A percentile compares a stretch with the other conserved stretches of the same genome.
phyloP scores from a whole-genome alignment of 768 basidiomycete species.

The Trametes cinnabarina region DNA sequence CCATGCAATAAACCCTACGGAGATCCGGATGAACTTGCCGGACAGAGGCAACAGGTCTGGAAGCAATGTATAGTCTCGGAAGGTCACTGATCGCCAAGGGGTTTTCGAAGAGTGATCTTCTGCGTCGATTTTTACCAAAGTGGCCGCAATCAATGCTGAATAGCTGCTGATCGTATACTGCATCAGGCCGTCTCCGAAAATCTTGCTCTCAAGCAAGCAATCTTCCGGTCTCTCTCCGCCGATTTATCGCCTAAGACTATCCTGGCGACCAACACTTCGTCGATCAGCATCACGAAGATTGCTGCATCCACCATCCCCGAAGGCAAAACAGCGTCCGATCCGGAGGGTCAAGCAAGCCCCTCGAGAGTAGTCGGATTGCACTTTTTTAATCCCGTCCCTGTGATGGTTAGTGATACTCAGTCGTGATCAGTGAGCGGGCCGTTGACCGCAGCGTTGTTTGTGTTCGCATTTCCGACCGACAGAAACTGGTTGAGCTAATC shows the following conservation, averaged over 20 bases:
- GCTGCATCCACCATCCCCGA: slow-evolving; percentile 72
- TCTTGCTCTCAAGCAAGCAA: slow-evolving; percentile 68
- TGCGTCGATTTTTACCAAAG: too few relatives aligned
- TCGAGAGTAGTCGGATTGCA: slow-evolving; percentile 85
- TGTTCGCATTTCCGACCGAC: neutral
- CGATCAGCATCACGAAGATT: slow-evolving; percentile 93
- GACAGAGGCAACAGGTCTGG: too few relatives aligned
- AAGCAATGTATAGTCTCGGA: too few relatives aligned
- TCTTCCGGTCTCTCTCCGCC: slow-evolving; percentile 70
- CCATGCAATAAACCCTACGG: too few relatives aligned
- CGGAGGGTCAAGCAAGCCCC: slow-evolving; percentile 60
- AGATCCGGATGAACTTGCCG: too few relatives aligned
- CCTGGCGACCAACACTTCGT: slow-evolving; percentile 90
- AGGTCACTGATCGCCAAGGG: too few relatives aligned
- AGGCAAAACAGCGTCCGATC: slow-evolving; percentile 56
- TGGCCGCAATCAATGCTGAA: too few relatives aligned
- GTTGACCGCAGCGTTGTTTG: neutral
- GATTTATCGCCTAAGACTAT: slow-evolving; percentile 73
- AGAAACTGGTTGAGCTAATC: slow-evolving; percentile 94
- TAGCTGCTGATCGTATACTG: too few relatives aligned
- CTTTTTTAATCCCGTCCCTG: slow-evolving; percentile 96
- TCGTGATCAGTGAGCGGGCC: neutral
- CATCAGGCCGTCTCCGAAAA: slow-evolving; percentile 93
- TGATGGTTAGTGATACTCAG: slow-evolving; percentile 62
- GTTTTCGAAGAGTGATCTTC: too few relatives aligned